phyloP scores from a whole-genome alignment of 495 filamentous ascomycete genomes.

The Xylaria intraflava region DNA sequence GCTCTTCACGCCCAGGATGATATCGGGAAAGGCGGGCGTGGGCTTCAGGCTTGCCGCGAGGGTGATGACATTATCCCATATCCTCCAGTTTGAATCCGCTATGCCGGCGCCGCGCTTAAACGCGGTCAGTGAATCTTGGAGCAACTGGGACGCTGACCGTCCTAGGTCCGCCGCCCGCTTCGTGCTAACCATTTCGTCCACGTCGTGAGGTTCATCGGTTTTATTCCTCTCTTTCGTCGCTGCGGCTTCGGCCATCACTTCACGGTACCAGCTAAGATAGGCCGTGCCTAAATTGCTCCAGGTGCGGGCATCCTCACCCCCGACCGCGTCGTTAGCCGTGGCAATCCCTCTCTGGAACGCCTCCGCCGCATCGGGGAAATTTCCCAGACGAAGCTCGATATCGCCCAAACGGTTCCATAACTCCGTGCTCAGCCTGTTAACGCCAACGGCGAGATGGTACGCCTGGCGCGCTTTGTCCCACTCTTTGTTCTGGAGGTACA shows the following conservation, averaged over 20 bases:
- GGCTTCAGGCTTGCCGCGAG: conserved; percentile 72
- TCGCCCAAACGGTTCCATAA: conserved; percentile 90
- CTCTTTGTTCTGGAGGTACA: conserved; percentile 58
- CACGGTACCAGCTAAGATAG: conserved; percentile 43
- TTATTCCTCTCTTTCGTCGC: conserved; percentile 18
- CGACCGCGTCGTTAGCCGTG: conserved; percentile 48
- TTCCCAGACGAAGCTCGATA: conserved; percentile 66
- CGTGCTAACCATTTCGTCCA: conserved; percentile 15
- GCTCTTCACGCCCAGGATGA: conserved; percentile 63
- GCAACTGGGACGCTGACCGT: conserved; percentile 43
- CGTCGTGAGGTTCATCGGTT: conserved; percentile 22
- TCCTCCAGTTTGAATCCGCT: conserved; percentile 76
- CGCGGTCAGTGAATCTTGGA: conserved; percentile 68
- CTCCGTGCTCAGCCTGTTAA: conserved; percentile 72
- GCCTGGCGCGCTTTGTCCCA: conserved; percentile 66
- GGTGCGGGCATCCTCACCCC: conserved; percentile 81
- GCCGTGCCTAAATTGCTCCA: conserved; percentile 94
- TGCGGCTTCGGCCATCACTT: conserved; percentile 35
- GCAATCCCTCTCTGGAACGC: conserved; percentile 72
- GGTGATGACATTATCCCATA: conserved; percentile 92
- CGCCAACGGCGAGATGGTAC: conserved; percentile 65
- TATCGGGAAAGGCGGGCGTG: conserved; percentile 58
- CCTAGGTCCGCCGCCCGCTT: conserved; percentile 19
- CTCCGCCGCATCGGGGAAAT: conserved; percentile 76
- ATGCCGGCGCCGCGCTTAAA: conserved; percentile 76